Conservation (phyloP, 108 stramenopile genomes). For the Cyclotella distinguenda region DNA sequence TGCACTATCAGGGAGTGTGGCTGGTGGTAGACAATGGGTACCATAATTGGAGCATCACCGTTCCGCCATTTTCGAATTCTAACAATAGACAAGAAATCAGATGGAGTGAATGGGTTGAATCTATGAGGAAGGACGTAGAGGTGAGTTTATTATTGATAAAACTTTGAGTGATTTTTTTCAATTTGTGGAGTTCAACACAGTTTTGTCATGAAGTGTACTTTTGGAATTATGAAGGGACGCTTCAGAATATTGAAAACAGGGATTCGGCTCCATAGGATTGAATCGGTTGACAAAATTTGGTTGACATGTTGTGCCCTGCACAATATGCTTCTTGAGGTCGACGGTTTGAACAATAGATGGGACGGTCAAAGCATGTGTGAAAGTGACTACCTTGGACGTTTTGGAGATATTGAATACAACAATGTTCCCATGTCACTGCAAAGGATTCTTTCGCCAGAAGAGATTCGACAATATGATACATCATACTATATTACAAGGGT, state of each 20-base stretch:
- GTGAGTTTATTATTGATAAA: not conserved
- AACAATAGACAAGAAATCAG: not conserved
- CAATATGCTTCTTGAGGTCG: conserved; percentile 40
- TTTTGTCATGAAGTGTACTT: too few relatives aligned
- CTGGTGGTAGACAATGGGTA: conserved; percentile 9
- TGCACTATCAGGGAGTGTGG: conserved; percentile 9
- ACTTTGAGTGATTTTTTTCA: not conserved
- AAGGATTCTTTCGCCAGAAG: too few relatives aligned
- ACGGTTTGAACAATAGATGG: conserved; percentile 29
- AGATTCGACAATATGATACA: too few relatives aligned
- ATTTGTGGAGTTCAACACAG: too few relatives aligned
- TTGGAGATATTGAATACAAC: not conserved
- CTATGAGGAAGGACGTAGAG: conserved; percentile 25
- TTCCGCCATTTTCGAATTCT: conserved; percentile 7
- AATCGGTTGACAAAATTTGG: conserved; percentile 19
- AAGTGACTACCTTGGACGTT: too few relatives aligned
- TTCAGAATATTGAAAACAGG: conserved; percentile 41
- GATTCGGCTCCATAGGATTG: conserved; percentile 9
- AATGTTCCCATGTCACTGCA: too few relatives aligned
- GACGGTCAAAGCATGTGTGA: not conserved
- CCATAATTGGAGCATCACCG: not conserved
- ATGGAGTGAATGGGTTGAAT: conserved; percentile 21
- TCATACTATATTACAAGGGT: too few relatives aligned
- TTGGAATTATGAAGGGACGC: conserved; percentile 3
- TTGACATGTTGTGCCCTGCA: conserved; percentile 44